Conservation (phyloP, 148 eudicot genomes). For the Nyssa sinensis region DNA sequence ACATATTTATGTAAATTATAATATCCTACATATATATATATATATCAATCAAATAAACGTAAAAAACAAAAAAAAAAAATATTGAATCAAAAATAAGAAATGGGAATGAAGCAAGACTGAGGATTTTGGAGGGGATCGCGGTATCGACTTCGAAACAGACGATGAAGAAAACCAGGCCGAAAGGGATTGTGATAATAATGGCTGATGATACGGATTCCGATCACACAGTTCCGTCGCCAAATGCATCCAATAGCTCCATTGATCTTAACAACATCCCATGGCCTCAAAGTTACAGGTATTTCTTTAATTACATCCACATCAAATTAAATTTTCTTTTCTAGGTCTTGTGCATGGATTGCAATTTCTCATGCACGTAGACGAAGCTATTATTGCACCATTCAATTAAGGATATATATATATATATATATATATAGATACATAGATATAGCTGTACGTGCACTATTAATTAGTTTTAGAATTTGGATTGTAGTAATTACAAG, state of each 20-base stretch:
- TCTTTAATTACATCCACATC: neutral
- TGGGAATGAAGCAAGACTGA: slow-evolving; percentile 35
- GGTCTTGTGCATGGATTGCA: neutral
- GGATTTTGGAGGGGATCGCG: slow-evolving; percentile 31
- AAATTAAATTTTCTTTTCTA: neutral
- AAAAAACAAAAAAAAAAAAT: no score
- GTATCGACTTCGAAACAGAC: slow-evolving; percentile 42
- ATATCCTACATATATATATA: no score
- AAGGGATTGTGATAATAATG: slow-evolving; percentile 21
- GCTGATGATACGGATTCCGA: slow-evolving; percentile 26
- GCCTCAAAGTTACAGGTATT: slow-evolving; percentile 47
- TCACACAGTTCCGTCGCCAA: neutral
- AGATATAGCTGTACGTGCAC: no score
- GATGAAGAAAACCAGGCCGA: slow-evolving; percentile 50
- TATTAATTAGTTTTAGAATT: no score
- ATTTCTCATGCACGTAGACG: neutral
- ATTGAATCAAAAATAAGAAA: no score
- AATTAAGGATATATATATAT: no score
- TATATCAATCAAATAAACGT: no score
- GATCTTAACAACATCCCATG: slow-evolving; percentile 17
- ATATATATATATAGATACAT: no score
- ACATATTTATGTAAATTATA: no score
- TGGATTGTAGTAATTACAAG: no score
- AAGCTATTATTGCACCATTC: no score
- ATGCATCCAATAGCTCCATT: neutral